phyloP scores from a whole-genome alignment of 2,329 filamentous ascomycete genomes.

The Dryadomyces quercivorus region DNA sequence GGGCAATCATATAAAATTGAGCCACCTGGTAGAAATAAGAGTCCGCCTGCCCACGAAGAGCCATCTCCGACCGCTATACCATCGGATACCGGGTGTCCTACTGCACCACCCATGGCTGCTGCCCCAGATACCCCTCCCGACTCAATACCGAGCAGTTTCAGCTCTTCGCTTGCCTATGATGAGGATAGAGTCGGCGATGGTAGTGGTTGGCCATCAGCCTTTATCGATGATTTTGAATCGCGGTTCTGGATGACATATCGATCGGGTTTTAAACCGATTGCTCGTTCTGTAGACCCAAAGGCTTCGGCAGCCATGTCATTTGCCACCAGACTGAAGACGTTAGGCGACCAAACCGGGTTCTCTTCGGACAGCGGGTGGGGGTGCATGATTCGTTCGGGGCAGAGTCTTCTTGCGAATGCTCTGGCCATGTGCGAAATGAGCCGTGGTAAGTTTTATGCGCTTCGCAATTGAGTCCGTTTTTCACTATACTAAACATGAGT shows the following conservation, averaged over 20 bases:
- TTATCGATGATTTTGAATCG: conserved; percentile 87
- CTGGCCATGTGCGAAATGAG: conserved; percentile 62
- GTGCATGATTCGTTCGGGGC: conserved; percentile 96
- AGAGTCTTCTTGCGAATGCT: conserved; percentile 83
- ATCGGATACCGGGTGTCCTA: neutral
- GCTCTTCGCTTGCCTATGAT: conserved; percentile 37
- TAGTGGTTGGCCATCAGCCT: conserved; percentile 68
- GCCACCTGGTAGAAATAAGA: conserved; percentile 7
- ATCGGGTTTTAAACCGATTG: conserved; percentile 72
- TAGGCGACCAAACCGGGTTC: conserved; percentile 71
- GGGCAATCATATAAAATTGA: conserved; percentile 39
- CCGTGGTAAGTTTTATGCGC: conserved; percentile 44
- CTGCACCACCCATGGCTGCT: conserved; percentile 8
- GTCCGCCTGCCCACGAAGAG: conserved; percentile 8
- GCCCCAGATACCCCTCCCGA: conserved; percentile 32
- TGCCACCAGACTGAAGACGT: conserved; percentile 67
- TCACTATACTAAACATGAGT: neutral
- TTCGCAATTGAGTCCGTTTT: neutral
- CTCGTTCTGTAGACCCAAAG: conserved; percentile 63
- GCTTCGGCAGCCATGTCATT: conserved; percentile 64
- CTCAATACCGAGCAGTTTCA: conserved; percentile 37
- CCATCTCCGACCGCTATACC: conserved; percentile 6
- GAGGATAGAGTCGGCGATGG: conserved; percentile 24
- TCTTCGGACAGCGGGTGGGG: conserved; percentile 94
- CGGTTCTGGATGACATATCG: conserved; percentile 95